These are phyloP conservation scores for Phytophthora hibernalis DNA, from an alignment of 352 stramenopile species.

Conservation along the genomic window DNA sequence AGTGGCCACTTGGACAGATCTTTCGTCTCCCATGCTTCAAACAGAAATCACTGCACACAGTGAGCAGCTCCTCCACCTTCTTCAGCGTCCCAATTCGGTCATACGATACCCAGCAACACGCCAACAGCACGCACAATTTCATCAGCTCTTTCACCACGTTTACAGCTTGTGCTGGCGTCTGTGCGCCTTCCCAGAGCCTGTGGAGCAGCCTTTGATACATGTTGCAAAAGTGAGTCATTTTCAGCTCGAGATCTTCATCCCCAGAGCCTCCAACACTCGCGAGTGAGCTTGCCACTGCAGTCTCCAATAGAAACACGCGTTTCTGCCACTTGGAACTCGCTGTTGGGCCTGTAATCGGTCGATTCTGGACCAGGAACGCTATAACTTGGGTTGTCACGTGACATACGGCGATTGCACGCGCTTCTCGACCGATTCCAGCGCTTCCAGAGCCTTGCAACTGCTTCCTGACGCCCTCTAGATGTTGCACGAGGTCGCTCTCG, in stretches of 20 bases:
- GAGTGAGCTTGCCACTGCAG: slow-evolving; percentile 22
- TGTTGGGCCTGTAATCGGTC: slow-evolving; percentile 12
- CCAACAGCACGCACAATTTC: slow-evolving; percentile 38
- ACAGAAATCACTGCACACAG: slow-evolving; percentile 21
- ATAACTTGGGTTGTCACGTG: slow-evolving; percentile 33
- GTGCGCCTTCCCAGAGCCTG: slow-evolving; percentile 2
- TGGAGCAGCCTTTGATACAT: slow-evolving; percentile 32
- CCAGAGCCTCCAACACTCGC: neutral
- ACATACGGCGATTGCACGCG: slow-evolving; percentile 26
- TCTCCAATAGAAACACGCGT: slow-evolving; percentile 37
- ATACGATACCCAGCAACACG: slow-evolving; percentile 43
- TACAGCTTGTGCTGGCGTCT: neutral
- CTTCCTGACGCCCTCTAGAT: slow-evolving; percentile 20
- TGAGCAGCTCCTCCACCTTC: slow-evolving; percentile 37
- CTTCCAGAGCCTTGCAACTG: slow-evolving; percentile 19
- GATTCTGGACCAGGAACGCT: slow-evolving; percentile 27
- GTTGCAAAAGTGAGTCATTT: slow-evolving; percentile 27
- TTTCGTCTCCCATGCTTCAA: slow-evolving; percentile 6
- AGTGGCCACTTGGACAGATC: slow-evolving; percentile 36
- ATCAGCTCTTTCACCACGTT: slow-evolving; percentile 17
- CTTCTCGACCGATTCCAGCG: slow-evolving; percentile 3
- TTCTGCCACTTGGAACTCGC: slow-evolving; percentile 30
- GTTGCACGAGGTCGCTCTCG: slow-evolving; percentile 25
- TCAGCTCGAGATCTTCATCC: slow-evolving; percentile 3
- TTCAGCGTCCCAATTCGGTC: slow-evolving; percentile 26